Evolutionary conservation across 2,329 filamentous ascomycete genomes (phyloP).

Genomic region (Verticillium zaregamsianum): DNA sequence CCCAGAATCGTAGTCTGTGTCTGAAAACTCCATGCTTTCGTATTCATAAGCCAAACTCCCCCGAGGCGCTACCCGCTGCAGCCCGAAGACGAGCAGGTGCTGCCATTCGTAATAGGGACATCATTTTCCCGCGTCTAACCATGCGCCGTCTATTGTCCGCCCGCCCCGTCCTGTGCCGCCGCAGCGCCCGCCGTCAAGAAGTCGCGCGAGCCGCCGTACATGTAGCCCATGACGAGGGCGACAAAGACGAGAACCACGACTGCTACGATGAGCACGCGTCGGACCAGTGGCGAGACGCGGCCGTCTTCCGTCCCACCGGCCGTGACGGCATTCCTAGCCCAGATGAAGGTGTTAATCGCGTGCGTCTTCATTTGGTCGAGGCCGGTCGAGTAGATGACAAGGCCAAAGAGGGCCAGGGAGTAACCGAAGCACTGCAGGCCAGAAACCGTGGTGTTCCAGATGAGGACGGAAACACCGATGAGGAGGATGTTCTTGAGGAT

Average conservation of each 20-base stretch:
- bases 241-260: conserved; percentile 15
- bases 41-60: not conserved
- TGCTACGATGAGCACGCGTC: conserved; percentile 14
- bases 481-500: conserved; percentile 87
- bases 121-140: not conserved
- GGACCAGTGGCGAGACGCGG: conserved; percentile 17
- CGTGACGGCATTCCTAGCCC: conserved; percentile 12
- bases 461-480: conserved; percentile 69
- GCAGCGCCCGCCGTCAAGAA: not conserved
- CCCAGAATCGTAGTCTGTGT: not conserved
- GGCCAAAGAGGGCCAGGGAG: conserved; percentile 56
- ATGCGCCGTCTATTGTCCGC: not conserved
- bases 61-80: not conserved
- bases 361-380: conserved; percentile 22
- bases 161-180: not conserved
- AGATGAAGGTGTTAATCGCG: conserved; percentile 5
- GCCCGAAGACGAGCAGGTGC: not conserved
- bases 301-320: conserved; percentile 13
- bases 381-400: conserved; percentile 45
- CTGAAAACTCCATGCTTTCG: not conserved
- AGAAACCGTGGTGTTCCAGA: conserved; percentile 72
- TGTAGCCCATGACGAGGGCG: conserved; percentile 2
- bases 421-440: conserved; percentile 74
- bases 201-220: conserved; percentile 1
- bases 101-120: not conserved